Evolutionary conservation across 306 rosid species (phyloP).

Genomic region (Vigna hirtella): DNA sequence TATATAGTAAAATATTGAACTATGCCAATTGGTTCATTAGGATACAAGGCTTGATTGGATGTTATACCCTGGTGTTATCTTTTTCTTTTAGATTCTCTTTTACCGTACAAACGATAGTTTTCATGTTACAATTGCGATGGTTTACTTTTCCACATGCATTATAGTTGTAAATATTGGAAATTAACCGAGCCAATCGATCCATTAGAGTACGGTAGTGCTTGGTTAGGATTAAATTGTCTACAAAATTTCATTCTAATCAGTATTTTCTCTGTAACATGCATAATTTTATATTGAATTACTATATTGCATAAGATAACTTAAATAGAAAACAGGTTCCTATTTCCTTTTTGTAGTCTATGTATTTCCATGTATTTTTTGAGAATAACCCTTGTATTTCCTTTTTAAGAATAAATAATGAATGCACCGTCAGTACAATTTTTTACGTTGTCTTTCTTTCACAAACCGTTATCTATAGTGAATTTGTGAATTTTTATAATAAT

Average conservation of each 20-base stretch:
- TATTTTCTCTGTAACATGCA: neutral
- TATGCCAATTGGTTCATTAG: neutral
- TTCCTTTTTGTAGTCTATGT: neutral
- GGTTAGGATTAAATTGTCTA: neutral
- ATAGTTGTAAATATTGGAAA: too few relatives aligned
- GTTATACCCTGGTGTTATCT: neutral
- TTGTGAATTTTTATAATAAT: too few relatives aligned
- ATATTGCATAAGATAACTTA: neutral
- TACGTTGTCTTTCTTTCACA: neutral
- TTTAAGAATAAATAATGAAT: too few relatives aligned
- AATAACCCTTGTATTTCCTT: too few relatives aligned
- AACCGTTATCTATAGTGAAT: neutral
- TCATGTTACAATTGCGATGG: too few relatives aligned
- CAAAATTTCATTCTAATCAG: neutral
- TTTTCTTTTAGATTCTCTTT: too few relatives aligned
- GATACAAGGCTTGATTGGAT: conserved; percentile 1
- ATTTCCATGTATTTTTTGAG: neutral
- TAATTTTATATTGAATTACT: neutral
- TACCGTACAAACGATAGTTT: too few relatives aligned
- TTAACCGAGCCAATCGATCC: too few relatives aligned
- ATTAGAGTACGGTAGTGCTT: too few relatives aligned
- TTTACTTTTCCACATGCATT: too few relatives aligned
- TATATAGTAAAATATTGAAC: neutral
- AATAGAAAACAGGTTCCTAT: neutral
- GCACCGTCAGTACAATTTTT: neutral